phyloP scores from a whole-genome alignment of 441 rosid species.

The Pelargonium fulgidum region DNA sequence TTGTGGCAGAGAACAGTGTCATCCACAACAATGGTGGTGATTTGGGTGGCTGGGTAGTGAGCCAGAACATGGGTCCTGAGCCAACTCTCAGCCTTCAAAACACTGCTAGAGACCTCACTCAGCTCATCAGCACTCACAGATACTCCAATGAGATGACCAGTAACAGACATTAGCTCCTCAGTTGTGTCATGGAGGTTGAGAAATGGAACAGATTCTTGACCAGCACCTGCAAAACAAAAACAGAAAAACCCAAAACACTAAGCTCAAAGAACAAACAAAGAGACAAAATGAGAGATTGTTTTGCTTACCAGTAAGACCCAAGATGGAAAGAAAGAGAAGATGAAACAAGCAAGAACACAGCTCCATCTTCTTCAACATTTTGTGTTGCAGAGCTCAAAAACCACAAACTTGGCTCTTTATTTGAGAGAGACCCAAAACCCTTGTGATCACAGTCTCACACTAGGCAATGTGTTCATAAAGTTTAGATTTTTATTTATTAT shows the following conservation, averaged over 20 bases:
- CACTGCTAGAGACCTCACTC: conserved; percentile 44
- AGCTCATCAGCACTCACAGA: conserved; percentile 39
- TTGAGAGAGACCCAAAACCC: not conserved
- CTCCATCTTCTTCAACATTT: conserved; percentile 34
- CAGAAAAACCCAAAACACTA: not conserved
- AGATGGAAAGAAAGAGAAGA: conserved; percentile 35
- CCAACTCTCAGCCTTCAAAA: conserved; percentile 69
- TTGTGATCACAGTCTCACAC: not conserved
- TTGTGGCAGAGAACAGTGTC: conserved; percentile 31
- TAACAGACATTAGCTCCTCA: conserved; percentile 23
- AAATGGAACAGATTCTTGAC: conserved; percentile 45
- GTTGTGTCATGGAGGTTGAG: conserved; percentile 27
- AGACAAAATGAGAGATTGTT: not conserved
- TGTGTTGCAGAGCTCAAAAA: not conserved
- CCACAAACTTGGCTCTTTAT: not conserved
- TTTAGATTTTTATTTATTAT: too few relatives aligned
- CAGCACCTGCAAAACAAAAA: conserved; percentile 38
- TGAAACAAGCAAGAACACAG: conserved; percentile 19
- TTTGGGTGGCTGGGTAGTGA: conserved; percentile 51
- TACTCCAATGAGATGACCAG: conserved; percentile 38
- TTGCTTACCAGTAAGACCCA: conserved; percentile 47
- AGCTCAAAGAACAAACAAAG: not conserved
- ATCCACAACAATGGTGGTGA: conserved; percentile 59
- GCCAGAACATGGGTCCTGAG: conserved; percentile 52
- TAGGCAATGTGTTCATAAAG: too few relatives aligned